These are phyloP conservation scores for Mycena citricolor DNA, from an alignment of 1,284 basidiomycete genomes.

Conservation along the genomic window DNA sequence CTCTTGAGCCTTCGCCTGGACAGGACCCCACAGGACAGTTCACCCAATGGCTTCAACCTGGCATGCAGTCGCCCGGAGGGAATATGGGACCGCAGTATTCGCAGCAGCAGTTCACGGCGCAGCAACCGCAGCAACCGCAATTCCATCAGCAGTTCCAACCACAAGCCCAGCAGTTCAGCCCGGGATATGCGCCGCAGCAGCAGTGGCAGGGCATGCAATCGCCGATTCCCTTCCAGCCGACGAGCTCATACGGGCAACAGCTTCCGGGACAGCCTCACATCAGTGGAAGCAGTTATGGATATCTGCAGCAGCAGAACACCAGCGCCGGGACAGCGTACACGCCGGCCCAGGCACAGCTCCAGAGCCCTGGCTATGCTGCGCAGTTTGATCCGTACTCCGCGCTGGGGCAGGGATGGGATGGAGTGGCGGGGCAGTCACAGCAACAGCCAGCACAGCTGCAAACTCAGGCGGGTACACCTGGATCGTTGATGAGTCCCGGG, in stretches of 20 bases:
- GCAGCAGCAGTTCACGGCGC: constrained; percentile 34
- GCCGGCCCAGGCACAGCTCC: constrained; percentile 41
- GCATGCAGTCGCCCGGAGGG: constrained; percentile 24
- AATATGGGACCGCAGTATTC: constrained; percentile 22
- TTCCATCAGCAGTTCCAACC: constrained; percentile 16
- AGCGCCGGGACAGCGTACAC: constrained; percentile 32
- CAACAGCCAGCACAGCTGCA: constrained; percentile 26
- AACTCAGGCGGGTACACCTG: constrained; percentile 19
- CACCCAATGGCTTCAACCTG: constrained; percentile 33
- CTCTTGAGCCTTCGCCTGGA: constrained; percentile 36
- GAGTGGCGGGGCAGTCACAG: constrained; percentile 10
- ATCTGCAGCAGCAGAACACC: constrained; percentile 37
- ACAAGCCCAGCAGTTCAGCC: constrained; percentile 7
- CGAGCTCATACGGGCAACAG: constrained; percentile 31
- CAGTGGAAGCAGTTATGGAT: constrained; percentile 44
- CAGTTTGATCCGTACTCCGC: constrained; percentile 58
- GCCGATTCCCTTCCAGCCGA: constrained; percentile 29
- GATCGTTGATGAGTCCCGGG: too few relatives aligned
- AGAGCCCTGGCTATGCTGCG: constrained; percentile 42
- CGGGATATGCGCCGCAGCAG: constrained; percentile 14
- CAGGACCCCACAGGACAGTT: constrained; percentile 25
- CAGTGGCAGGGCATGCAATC: constrained; percentile 13
- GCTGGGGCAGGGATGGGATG: constrained; percentile 41
- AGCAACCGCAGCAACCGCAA: constrained; percentile 34
- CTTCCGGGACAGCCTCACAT: constrained; percentile 34